Base-by-base conservation (phyloP, 1,284 basidiomycete species). In the Gymnopus androsaceus region DNA sequence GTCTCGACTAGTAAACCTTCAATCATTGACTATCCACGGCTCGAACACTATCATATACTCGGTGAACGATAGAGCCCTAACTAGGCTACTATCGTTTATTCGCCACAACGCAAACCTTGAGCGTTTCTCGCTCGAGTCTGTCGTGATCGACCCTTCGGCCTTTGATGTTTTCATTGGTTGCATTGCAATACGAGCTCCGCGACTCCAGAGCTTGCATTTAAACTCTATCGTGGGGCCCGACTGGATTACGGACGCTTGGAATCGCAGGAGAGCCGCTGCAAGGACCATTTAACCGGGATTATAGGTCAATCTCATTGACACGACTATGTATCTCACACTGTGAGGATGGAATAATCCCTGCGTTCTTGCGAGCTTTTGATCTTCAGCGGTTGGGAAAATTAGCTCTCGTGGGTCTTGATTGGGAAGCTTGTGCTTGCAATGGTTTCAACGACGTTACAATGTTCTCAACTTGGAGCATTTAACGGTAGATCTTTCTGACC, bases 161-260 rank as follows among this genome's bases (percentile, higher is more conserved):
- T 52, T 52, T 19, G 41, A 52, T 3, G 50, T 52, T 21, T 52
- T 52, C 19, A 21, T 52, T 9, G 17, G 15, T 2, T 52, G 50
- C 40, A 25, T 42, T 7, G 40, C 27, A 11, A 52, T 52, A 41
- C 50, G 50, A 42, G 37, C 50, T 42, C 50, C 36, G 17, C 17
- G 9, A 15, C 27, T 52, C n/a, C 37, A n/a, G 25, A 42, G 27
- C 28, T n/a, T 52, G 12, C 28, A 42, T 33, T 30, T 52, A 7
- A 27, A 44, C 7, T 34, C 27, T 15, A 15, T 52, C 30, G 41
- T 38, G 50, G 41, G 25, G 25, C 50, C 27, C 7, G 50, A 52
- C 30, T 52, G 50, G 50, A 38, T 27, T 9, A 50, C 33, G 9
- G 48, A 27, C 15, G 48, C 25, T 12, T 50, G 48, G 48, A 25